Percentiles rank a stretch among this genome's conserved stretches.
Conservation (phyloP, 2,329 filamentous ascomycete species). For the Scedosporium aurantiacum region DNA sequence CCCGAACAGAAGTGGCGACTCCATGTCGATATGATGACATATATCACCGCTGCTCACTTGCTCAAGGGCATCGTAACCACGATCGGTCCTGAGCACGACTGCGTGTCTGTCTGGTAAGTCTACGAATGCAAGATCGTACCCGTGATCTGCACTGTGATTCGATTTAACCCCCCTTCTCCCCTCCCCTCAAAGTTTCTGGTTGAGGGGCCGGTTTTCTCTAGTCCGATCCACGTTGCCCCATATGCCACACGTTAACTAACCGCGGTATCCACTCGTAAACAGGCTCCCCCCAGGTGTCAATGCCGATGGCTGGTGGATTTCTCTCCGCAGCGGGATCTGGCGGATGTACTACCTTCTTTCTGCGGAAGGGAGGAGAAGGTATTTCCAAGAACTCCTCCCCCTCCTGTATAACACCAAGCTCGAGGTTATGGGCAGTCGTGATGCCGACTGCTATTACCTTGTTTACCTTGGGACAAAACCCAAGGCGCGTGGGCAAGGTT, state of each 20-base stretch:
- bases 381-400: conserved; percentile 68
- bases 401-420: conserved; percentile 63
- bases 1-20: conserved; percentile 63
- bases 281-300: conserved; percentile 68
- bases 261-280: conserved; percentile 3
- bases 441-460: conserved; percentile 65
- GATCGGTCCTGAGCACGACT: conserved; percentile 65
- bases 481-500: conserved; percentile 58
- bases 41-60: conserved; percentile 65
- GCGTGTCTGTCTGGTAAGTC: conserved; percentile 66
- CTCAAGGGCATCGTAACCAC: conserved; percentile 64
- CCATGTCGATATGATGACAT: conserved; percentile 67
- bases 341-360: conserved; percentile 64
- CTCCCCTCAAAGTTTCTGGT: background rate
- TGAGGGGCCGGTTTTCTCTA: background rate
- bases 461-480: conserved; percentile 73
- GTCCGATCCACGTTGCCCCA: background rate
- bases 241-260: conserved; percentile 3
- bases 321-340: conserved; percentile 68
- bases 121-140: background rate
- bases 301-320: conserved; percentile 62
- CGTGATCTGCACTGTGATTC: background rate
- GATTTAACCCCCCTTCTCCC: no score
- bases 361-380: conserved; percentile 58
- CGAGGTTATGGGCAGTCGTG: conserved; percentile 54